Evolutionary conservation across 192 early-diverging fungal species (phyloP), one percentile per base, ranked within the genome.

Genomic region (Phycomyces nitens): DNA sequence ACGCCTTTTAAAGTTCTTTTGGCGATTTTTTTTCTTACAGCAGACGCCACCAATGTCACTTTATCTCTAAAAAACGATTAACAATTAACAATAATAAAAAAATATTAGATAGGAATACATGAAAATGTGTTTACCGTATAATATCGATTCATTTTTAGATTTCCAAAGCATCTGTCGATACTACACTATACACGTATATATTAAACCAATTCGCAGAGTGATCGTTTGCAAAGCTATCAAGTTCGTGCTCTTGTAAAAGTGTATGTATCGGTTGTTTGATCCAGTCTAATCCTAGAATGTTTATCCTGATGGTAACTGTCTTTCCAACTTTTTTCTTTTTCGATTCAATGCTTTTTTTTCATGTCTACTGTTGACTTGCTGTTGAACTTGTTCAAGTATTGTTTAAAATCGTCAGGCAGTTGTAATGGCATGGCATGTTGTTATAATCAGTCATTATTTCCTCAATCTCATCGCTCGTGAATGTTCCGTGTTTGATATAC

Each of bases 151-250:
- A 29, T 41, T 57, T 34, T 41, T 57, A 57, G 38, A 41, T 57
- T 57, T 39, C 40, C 56, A 57, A 57, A 57, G 10, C 34, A 41
- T 40, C 29, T 40, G 56, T 58, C 56, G 5, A 58, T 58, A 3
- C 39, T 58, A 20, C 56, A 58, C 56, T 38, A n/a, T n/a, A 57
- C 26, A 41, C 8, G 1, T 57, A 38, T 0, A 57, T 58, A 22
- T 58, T 40, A 41, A 40, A 58, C 56, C 56, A 58, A 58, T 55
- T 59, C 58, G 43, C 58, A 22, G 42, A 59, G 58, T 59, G 43
- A 29, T 59, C 41, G 26, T 59, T 59, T 47, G 41, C 11, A 15
- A 59, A 59, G 42, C 58, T 44, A 47, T 29, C 58, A 47, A 47
- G 20, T 59, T 59, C 58, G 42, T 59, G 44, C 24, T 59, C 58